Evolutionary conservation across 2,329 filamentous ascomycete genomes (phyloP), one percentile per base, ranked within the genome.

Genomic region (Alternaria triticina): DNA sequence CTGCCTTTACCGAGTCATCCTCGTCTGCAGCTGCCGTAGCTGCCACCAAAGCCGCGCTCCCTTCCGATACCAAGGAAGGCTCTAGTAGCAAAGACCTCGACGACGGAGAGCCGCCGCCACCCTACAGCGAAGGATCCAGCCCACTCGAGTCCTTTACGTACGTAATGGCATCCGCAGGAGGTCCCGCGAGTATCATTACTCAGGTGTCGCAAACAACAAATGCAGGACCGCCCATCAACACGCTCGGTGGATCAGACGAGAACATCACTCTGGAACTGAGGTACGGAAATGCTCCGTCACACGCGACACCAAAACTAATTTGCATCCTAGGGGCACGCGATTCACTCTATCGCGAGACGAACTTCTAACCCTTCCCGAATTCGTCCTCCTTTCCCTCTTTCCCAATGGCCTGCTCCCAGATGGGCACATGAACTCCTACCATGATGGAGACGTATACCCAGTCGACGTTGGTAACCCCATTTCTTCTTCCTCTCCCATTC

Each of bases 401-500:
- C 96, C 96, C 43, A 99, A 99, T 79, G 96, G 96, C n/a, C 87
- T 99, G 23, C 94, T 99, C 66, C 96, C 96, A 6, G 96, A 99
- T 80, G 94, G 95, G 15, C 95, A 98, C 77, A 92, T 97, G 89
- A 96, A 93, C 77, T 91, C 92, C 56, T 97, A 95, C 79, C 89
- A 94, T 68, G 96, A 98, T 73, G 92, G 92, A 70, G 95, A 98
- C 80, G 92, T 96, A 65, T 96, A 98, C 74, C 94, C 96, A 80
- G 95, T 99, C 77, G 96, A 99, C 86, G 96, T 99, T 86, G 86
- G 93, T 89, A 80, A 75, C 72, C 71, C 74, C 70, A 66, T 72
- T 69, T 64, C 72, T 69, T 69, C 77, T 59, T 77, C 77, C 62
- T 58, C 73, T 56, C 73, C 74, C 67, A 76, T 75, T 55, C 68